Evolutionary conservation across 805 yeast genomes (phyloP).

Genomic region (Wickerhamomyces alni): DNA sequence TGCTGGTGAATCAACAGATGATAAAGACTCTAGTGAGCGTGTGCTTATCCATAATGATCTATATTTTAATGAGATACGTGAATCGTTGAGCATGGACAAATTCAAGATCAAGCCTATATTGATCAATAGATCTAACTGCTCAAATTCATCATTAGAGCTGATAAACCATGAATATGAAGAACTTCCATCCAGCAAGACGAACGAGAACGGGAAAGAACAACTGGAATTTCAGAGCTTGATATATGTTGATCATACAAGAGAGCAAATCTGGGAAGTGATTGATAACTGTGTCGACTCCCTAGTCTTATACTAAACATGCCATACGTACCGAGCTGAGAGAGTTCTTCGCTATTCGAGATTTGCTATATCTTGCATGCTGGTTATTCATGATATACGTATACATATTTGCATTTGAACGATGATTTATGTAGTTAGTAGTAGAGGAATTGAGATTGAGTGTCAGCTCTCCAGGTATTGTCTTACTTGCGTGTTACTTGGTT

Average conservation of each 20-base stretch:
- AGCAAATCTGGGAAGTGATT: constrained; percentile 37
- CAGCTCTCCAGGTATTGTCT: too few relatives aligned
- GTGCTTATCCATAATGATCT: not conserved
- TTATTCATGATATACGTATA: too few relatives aligned
- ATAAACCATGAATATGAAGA: constrained; percentile 33
- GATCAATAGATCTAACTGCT: constrained; percentile 13
- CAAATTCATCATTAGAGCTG: constrained; percentile 32
- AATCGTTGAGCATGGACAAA: not conserved
- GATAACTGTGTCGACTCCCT: constrained; percentile 31
- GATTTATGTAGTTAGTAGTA: too few relatives aligned
- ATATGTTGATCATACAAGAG: constrained; percentile 34
- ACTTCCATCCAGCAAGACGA: too few relatives aligned
- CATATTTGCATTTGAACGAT: too few relatives aligned
- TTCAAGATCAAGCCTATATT: constrained; percentile 8
- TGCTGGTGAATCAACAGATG: too few relatives aligned
- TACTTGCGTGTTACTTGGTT: too few relatives aligned
- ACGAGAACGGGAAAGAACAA: constrained; percentile 1
- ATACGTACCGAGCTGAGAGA: too few relatives aligned
- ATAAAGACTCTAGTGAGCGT: not conserved
- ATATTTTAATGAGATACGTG: not conserved
- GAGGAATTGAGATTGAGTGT: too few relatives aligned
- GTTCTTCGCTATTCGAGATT: too few relatives aligned
- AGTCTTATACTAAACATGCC: constrained; percentile 27
- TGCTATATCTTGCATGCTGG: too few relatives aligned
- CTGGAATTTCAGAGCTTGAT: constrained; percentile 30